phyloP scores from a whole-genome alignment of 164 flowering plant species.

The Vitis rotundifolia region DNA sequence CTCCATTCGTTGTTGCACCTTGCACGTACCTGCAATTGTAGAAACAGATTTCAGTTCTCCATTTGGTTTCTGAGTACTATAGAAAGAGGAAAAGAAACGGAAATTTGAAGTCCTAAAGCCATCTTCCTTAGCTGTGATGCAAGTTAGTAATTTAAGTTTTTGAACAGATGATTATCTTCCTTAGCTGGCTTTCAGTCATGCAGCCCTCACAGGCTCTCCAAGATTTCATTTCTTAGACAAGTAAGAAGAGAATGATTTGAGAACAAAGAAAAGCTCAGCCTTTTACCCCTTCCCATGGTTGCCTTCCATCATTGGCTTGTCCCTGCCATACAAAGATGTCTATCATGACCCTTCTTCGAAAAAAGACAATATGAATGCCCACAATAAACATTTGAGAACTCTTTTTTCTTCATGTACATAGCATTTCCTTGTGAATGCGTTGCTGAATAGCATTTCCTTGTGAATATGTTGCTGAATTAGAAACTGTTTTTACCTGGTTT shows the following conservation, averaged over 20 bases:
- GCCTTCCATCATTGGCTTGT: conserved; percentile 16
- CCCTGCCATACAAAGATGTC: conserved; percentile 12
- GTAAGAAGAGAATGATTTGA: not conserved
- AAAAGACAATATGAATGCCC: not conserved
- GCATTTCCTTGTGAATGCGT: too few relatives aligned
- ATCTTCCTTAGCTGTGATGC: not conserved
- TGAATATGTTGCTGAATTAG: not conserved
- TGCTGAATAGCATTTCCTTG: too few relatives aligned
- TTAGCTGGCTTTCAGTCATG: too few relatives aligned
- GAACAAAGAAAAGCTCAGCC: not conserved
- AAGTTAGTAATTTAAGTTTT: too few relatives aligned
- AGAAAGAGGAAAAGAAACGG: too few relatives aligned
- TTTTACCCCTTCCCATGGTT: conserved; percentile 26
- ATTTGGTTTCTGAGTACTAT: too few relatives aligned
- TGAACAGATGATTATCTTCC: too few relatives aligned
- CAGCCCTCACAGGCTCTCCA: too few relatives aligned
- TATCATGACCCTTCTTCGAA: not conserved
- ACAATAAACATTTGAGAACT: not conserved
- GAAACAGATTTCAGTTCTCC: too few relatives aligned
- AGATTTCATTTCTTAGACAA: not conserved
- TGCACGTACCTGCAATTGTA: conserved; percentile 11
- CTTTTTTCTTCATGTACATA: too few relatives aligned
- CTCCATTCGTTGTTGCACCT: conserved; percentile 19
- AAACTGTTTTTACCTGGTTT: conserved; percentile 15
- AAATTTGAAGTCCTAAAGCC: not conserved